Conservation (phyloP, 2,329 filamentous ascomycete genomes). For the Monosporascus sp. region DNA sequence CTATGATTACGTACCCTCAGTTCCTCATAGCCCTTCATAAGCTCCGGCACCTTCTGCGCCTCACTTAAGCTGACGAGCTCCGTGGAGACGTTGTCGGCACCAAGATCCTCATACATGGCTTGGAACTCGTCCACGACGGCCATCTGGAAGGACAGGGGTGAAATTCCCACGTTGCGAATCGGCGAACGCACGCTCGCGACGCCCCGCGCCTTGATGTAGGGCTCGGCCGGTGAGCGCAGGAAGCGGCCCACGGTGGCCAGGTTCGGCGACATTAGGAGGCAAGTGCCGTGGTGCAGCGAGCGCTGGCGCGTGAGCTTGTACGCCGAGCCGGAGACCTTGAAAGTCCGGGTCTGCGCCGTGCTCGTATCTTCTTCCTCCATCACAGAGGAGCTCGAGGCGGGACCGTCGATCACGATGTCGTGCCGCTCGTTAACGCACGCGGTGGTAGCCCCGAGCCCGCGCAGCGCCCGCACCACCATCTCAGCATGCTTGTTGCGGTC, state of each 20-base stretch:
- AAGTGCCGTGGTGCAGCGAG: constrained; percentile 90
- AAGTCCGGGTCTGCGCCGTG: constrained; percentile 23
- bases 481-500: constrained; percentile 82
- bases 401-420: constrained; percentile 65
- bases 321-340: constrained; percentile 89
- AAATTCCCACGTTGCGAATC: constrained; percentile 71
- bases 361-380: not conserved
- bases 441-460: constrained; percentile 49
- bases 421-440: constrained; percentile 83
- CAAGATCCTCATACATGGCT: constrained; percentile 54
- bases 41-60: constrained; percentile 42
- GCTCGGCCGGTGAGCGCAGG: constrained; percentile 71
- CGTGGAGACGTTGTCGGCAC: constrained; percentile 25
- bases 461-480: constrained; percentile 86
- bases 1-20: constrained; percentile 44
- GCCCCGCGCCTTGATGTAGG: constrained; percentile 73
- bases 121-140: constrained; percentile 63
- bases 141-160: constrained; percentile 39
- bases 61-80: constrained; percentile 44
- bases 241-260: constrained; percentile 63
- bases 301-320: constrained; percentile 84
- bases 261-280: constrained; percentile 73
- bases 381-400: not conserved
- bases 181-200: constrained; percentile 88
- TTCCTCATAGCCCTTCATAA: constrained; percentile 59